Conservation (phyloP, 805 yeast genomes). For the Isabelozyma gotoi region DNA sequence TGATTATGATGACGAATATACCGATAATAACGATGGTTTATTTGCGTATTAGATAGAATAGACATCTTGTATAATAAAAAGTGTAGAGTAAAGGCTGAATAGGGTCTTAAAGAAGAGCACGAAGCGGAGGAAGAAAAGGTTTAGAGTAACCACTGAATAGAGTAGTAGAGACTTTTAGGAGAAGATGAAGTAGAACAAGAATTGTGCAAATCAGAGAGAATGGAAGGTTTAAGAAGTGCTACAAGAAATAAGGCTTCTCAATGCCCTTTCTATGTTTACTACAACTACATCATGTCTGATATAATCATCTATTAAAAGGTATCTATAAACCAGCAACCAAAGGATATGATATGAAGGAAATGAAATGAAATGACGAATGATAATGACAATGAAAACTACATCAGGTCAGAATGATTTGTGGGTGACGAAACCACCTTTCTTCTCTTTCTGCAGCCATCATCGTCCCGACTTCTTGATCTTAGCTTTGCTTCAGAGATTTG, state of each 20-base stretch:
- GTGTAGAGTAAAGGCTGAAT: background rate
- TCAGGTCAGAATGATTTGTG: background rate
- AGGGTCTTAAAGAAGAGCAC: background rate
- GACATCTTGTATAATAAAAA: no score
- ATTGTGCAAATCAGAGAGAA: no score
- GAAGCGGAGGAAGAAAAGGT: background rate
- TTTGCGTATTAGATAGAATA: constrained; percentile 32
- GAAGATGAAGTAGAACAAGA: no score
- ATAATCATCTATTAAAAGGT: no score
- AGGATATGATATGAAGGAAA: background rate
- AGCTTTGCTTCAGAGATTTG: background rate
- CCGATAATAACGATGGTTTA: constrained; percentile 55
- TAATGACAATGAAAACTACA: background rate
- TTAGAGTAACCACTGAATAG: no score
- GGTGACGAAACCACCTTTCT: constrained; percentile 6
- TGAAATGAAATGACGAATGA: background rate
- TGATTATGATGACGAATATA: constrained; percentile 59
- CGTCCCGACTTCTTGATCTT: constrained; percentile 5
- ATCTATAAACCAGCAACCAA: background rate
- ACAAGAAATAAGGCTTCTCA: no score
- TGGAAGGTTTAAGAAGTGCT: no score
- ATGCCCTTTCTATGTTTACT: no score
- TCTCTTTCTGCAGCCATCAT: constrained; percentile 5
- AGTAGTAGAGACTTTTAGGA: no score
- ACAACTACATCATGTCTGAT: background rate